Evolutionary conservation across 139 green algal species (phyloP), one percentile per base, ranked within the genome.

Genomic region (Yamagishiella unicocca): DNA sequence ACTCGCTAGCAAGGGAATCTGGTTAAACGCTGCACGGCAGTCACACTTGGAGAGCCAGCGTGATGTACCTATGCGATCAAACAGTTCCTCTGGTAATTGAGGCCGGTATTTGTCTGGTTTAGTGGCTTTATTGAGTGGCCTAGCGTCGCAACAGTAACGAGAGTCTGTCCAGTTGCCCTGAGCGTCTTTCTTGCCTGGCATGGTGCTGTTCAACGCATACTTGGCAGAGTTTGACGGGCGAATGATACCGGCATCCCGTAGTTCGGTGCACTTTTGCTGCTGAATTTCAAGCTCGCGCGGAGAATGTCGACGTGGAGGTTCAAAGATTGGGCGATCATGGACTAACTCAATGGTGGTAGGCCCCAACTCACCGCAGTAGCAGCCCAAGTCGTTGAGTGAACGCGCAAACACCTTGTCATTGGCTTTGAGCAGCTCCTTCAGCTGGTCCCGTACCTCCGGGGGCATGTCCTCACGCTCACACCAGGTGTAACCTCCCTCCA

Each of bases 21-120:
- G 14, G 58, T 68, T 68, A 21, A 68, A 68, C 58, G 58, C 58
- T 6, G 58, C 58, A n/a, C 82, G 35, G 25, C 88, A 42, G 61
- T 93, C 88, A 38, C 89, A 66, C 24, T 89, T 90, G 45, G 62
- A 79, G 50, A 92, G 88, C 38, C 83, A 84, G 14, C 71, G 84
- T 3, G 84, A 38, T 9, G 38, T 66, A 2, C 71, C 45, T 6
- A 92, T 35, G 19, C 61, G 53, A 1, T 85, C 27, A 27, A 93
- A 85, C 1, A 91, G 46, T 14, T 93, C 82, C 29, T 89, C 84
- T 14, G 83, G 72, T 8, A 81, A 25, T 19, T 79, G 90, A 74
- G 90, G 35, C 2, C 62, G 72, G 80, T 91, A 88, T 22, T 55
- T 8, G 33, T 91, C 84, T 19, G 62, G 62, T 3, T 85, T 29